Evolutionary conservation across 116 monocot genomes (phyloP).

Genomic region (Zostera marina): DNA sequence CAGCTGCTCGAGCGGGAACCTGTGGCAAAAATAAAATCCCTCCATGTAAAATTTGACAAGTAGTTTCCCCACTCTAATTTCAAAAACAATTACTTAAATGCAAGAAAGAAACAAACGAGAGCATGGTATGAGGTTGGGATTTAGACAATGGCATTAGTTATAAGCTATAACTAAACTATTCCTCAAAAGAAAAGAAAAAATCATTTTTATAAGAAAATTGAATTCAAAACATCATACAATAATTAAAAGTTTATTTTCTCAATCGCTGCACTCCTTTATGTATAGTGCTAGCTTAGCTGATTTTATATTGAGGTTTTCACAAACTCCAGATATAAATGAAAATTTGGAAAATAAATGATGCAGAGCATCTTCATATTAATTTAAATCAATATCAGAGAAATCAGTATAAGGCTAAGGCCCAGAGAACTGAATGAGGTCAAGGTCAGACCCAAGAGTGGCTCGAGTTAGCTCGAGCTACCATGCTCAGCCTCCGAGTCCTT

Average conservation of each 20-base stretch:
- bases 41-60: neutral
- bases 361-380: too few relatives aligned
- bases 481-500: too few relatives aligned
- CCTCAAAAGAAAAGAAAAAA: neutral
- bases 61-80: neutral
- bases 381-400: too few relatives aligned
- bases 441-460: too few relatives aligned
- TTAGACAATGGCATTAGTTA: too few relatives aligned
- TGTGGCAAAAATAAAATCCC: constrained; percentile 11
- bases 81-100: neutral
- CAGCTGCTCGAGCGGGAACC: constrained; percentile 94
- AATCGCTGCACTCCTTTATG: neutral
- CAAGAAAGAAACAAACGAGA: too few relatives aligned
- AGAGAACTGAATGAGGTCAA: too few relatives aligned
- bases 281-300: neutral
- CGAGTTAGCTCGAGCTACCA: too few relatives aligned
- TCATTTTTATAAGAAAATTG: neutral
- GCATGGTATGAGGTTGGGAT: too few relatives aligned
- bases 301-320: neutral
- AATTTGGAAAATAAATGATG: too few relatives aligned
- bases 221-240: neutral
- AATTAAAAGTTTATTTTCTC: neutral
- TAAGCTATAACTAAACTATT: neutral
- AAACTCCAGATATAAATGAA: neutral
- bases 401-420: too few relatives aligned